Evolutionary conservation across 1,139 yeast species (phyloP), one percentile per base, ranked within the genome.

Genomic region (Suhomyces maxii): DNA sequence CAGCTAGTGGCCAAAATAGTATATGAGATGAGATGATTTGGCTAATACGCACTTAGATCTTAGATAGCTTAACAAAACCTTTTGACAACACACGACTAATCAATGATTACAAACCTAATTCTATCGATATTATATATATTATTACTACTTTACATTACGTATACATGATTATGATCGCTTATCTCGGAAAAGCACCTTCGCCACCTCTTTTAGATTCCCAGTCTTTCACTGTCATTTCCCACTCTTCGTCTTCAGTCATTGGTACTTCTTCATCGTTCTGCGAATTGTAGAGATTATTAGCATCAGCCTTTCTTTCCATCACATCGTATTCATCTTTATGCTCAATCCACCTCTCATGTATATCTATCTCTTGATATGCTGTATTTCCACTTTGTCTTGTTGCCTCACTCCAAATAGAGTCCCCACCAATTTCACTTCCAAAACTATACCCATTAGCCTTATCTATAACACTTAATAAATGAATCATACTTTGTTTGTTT

Each of bases 331-430:
- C 72, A 35, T 81, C 86, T 61, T 91, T 93, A 54, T 83, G 77
- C 47, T 89, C 97, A 10, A 95, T 80, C 99, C 99, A 95, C 51
- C 99, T 74, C 55, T 95, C 99, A 56, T 95, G 99, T 7, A 90
- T 80, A 61, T 91, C 97, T 7, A 84, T 73, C 14, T 69, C 72
- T 42, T 73, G 76, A 39, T 57, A 58, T 3, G 77, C 80, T 0
- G 77, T 73, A 44, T 71, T 66, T 2, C 90, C 88, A 6, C 84
- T 82, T 56, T 88, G 93, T 52, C 99, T 76, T 1, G 93, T 80
- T 0, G 97, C 97, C 56, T 91, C 97, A 12, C 91, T 87, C 99
- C 99, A 95, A 3, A 93, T 83, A 0, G 95, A 80, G 62, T 95
- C 99, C 13, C 98, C 98, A 3, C 97, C 97, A 11, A 91, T 76